Conservation (phyloP, 1,284 basidiomycete species). For the Inonotus obliquus region DNA sequence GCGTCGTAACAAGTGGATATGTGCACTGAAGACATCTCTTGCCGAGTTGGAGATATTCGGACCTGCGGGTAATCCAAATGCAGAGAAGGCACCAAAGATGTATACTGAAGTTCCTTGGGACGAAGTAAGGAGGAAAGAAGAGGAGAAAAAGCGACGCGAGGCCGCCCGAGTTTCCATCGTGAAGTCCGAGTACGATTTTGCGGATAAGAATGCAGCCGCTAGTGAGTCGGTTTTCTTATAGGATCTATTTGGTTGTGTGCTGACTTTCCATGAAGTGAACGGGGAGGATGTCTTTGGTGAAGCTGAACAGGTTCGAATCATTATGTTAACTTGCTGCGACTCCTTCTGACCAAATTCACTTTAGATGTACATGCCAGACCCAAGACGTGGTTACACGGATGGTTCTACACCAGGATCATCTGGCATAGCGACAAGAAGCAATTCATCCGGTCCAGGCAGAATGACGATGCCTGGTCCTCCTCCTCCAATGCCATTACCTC, state of each 20-base stretch:
- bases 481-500: not conserved
- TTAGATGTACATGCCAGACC: slow-evolving; percentile 5
- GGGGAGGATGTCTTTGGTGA: slow-evolving; percentile 12
- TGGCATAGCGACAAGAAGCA: not conserved
- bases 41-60: slow-evolving; percentile 73
- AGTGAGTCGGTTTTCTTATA: slow-evolving; percentile 3
- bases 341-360: not conserved
- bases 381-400: not conserved
- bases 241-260: not conserved
- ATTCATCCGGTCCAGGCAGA: not conserved
- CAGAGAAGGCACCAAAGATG: slow-evolving; percentile 46
- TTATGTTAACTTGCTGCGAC: not conserved
- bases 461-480: not conserved
- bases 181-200: slow-evolving; percentile 14
- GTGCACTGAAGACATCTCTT: slow-evolving; percentile 74
- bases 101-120: slow-evolving; percentile 76
- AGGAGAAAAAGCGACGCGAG: slow-evolving; percentile 32
- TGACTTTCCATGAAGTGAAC: not conserved
- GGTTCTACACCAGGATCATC: not conserved
- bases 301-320: slow-evolving; percentile 2
- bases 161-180: slow-evolving; percentile 20
- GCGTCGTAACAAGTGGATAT: slow-evolving; percentile 90
- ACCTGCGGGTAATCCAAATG: slow-evolving; percentile 61
- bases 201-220: slow-evolving; percentile 13
- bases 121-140: slow-evolving; percentile 36